Evolutionary conservation across 1,139 yeast genomes (phyloP).

Genomic region (Pichia sp.): DNA sequence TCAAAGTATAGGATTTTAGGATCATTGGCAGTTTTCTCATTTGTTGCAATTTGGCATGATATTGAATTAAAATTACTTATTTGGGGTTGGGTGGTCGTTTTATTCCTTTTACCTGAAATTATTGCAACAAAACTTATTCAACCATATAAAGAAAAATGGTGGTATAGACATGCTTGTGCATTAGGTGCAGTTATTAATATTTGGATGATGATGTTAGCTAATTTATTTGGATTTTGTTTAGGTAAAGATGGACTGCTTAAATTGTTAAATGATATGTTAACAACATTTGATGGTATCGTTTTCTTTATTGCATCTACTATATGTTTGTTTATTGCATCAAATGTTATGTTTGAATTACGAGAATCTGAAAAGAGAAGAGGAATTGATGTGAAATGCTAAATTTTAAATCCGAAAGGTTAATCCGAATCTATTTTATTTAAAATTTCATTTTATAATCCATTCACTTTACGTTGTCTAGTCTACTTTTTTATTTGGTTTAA

Average conservation of each 20-base stretch:
- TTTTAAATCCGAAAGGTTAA: not conserved
- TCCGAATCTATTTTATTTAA: too few species aligned
- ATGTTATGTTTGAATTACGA: slow-evolving; percentile 91
- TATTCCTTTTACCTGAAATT: slow-evolving; percentile 86
- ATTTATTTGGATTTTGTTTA: slow-evolving; percentile 87
- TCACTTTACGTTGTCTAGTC: too few species aligned
- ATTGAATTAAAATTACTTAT: slow-evolving; percentile 75
- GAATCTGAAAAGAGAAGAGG: slow-evolving; percentile 82
- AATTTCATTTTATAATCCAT: too few species aligned
- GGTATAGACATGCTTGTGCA: slow-evolving; percentile 81
- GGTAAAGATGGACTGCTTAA: slow-evolving; percentile 78
- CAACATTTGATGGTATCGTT: slow-evolving; percentile 58
- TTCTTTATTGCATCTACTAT: slow-evolving; percentile 61
- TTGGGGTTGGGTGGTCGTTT: slow-evolving; percentile 95
- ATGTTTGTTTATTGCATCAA: slow-evolving; percentile 76
- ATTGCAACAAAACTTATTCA: slow-evolving; percentile 45
- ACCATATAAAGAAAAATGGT: slow-evolving; percentile 44
- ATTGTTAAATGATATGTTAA: slow-evolving; percentile 63
- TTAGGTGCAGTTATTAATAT: slow-evolving; percentile 82
- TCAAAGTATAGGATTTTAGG: slow-evolving; percentile 61
- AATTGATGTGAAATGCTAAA: slow-evolving; percentile 69
- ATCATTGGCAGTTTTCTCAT: slow-evolving; percentile 82
- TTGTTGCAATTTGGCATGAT: slow-evolving; percentile 98
- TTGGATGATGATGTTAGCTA: slow-evolving; percentile 98
- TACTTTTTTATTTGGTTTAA: too few species aligned